Evolutionary conservation across 352 stramenopile genomes (phyloP), one percentile per base, ranked within the genome.

Genomic region (Globisporangium cylindrosporum): DNA sequence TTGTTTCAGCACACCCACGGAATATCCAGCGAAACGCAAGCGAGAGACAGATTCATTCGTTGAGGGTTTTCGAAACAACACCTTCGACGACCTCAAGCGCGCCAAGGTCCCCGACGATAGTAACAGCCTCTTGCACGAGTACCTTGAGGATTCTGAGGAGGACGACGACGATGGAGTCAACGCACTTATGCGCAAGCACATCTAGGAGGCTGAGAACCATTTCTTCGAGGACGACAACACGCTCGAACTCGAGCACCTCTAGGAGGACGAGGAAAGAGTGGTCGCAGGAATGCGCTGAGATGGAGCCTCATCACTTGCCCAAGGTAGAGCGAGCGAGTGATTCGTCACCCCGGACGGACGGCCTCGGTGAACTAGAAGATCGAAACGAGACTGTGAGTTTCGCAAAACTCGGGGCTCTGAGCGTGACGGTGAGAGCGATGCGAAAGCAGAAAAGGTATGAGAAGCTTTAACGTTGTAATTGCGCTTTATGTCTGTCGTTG

Each of bases 31-130:
- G 7, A 59, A 51, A 36, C 66, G 66, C 49, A 71, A 71, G 66
- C 66, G 51, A 32, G 59, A 71, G 58, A 59, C 66, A 8, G 66
- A 71, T n/a, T 34, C 66, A 36, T 59, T 53, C 34, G 58, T 71
- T 34, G 66, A 71, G 41, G 59, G 66, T 3, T 34, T 71, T 36
- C 66, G 66, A 34, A 66, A 71, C 66, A 59, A 70, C 58, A 66
- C 32, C 32, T 12, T 12, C 32, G 32, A 71, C 49, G 54, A 60
- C 8, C 56, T 70, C 27, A 73, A 70, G 68, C 14, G 38, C 38
- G 4, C 14, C 14, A 46, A 46, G 12, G 38, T 46, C 4, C 29
- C 29, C 38, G 38, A 46, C 5, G 38, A 46, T 46, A 46, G 3
- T 18, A 46, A 20, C 38, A 46, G 12, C 1, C 38, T 46, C 38